These are phyloP conservation scores for Ceratopteris richardii DNA, from an alignment of 75 land plant species.

Conservation along the genomic window DNA sequence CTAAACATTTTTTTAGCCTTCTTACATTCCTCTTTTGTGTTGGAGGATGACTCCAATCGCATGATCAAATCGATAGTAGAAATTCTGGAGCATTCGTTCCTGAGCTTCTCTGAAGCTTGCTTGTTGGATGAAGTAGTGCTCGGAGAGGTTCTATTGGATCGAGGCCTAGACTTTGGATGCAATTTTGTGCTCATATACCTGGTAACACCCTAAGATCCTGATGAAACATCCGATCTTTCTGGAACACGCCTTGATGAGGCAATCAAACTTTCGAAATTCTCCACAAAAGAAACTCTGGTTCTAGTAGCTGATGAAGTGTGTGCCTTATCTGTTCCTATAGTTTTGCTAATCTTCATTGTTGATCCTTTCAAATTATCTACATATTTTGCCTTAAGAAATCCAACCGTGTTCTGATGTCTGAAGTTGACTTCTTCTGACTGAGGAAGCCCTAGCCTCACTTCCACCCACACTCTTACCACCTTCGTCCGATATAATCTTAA, in stretches of 20 bases:
- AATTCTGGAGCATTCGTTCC: too few relatives aligned
- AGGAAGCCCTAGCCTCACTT: too few relatives aligned
- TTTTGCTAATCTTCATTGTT: not conserved
- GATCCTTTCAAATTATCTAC: not conserved
- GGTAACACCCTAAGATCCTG: not conserved
- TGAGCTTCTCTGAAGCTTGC: not conserved
- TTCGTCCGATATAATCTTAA: not conserved
- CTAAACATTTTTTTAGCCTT: too few relatives aligned
- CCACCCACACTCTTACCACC: not conserved
- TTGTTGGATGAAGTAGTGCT: not conserved
- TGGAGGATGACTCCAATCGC: too few relatives aligned
- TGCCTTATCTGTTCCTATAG: not conserved
- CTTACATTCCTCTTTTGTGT: too few relatives aligned
- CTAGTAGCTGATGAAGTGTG: conserved; percentile 6
- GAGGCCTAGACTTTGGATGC: not conserved
- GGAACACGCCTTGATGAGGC: not conserved
- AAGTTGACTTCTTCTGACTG: too few relatives aligned
- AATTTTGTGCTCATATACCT: not conserved
- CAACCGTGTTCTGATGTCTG: not conserved
- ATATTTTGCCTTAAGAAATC: not conserved
- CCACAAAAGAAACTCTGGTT: not conserved
- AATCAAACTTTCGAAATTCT: not conserved
- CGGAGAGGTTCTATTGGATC: not conserved
- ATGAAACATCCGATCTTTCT: not conserved
- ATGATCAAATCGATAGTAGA: too few relatives aligned